Percentiles rank a stretch among this genome's conserved stretches.
Evolutionary conservation across 805 yeast species (phyloP).

Genomic region (Candida silvicultrix): DNA sequence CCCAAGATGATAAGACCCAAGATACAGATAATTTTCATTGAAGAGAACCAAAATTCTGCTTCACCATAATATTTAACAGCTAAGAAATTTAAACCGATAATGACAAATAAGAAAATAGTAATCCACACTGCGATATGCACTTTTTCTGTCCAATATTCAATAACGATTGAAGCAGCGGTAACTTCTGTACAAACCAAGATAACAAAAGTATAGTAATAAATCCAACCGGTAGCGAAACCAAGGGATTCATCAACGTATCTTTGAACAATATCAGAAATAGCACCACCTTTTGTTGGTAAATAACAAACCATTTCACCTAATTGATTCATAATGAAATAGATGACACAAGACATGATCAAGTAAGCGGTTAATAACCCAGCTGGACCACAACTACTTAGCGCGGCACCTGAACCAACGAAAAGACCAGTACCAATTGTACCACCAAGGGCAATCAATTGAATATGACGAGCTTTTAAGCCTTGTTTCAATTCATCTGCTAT

Average conservation of each 20-base stretch:
- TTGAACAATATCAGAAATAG: constrained; percentile 51
- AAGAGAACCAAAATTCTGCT: constrained; percentile 53
- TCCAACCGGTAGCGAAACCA: constrained; percentile 25
- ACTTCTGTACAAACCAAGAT: constrained; percentile 36
- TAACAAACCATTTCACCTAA: constrained; percentile 66
- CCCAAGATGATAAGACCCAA: constrained; percentile 54
- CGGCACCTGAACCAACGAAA: constrained; percentile 66
- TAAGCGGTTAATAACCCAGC: constrained; percentile 60
- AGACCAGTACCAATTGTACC: constrained; percentile 85
- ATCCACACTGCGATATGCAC: constrained; percentile 62
- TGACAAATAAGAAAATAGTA: constrained; percentile 41
- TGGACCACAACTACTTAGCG: constrained; percentile 67
- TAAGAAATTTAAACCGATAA: constrained; percentile 42
- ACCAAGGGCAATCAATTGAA: constrained; percentile 79
- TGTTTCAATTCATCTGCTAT: constrained; percentile 14
- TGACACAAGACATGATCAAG: constrained; percentile 52
- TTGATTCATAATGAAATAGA: constrained; percentile 58
- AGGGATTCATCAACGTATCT: constrained; percentile 37
- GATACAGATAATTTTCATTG: constrained; percentile 56
- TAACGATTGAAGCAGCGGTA: constrained; percentile 50
- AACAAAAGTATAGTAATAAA: constrained; percentile 21
- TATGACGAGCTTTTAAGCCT: constrained; percentile 53
- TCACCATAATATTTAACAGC: constrained; percentile 61
- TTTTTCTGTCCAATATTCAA: constrained; percentile 49
- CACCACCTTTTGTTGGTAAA: constrained; percentile 56